Percentiles rank a stretch among this genome's conserved stretches.
These are phyloP conservation scores for Aechmea fasciata DNA, from an alignment of 176 grass and related monocot genomes.

Conservation along the genomic window DNA sequence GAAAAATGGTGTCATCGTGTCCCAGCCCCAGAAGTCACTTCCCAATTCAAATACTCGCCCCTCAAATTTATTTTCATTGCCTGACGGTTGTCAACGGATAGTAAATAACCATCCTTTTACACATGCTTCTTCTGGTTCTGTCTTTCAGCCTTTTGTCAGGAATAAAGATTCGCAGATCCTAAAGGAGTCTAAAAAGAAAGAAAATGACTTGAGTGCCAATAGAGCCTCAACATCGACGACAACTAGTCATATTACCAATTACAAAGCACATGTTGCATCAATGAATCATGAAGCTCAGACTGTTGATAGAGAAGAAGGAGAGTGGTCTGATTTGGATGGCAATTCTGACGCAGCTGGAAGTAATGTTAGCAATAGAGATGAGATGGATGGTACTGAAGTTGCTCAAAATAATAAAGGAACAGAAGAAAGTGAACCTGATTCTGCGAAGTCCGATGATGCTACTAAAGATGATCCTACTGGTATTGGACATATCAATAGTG, in stretches of 20 bases:
- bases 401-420: constrained; percentile 33
- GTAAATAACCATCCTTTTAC: constrained; percentile 85
- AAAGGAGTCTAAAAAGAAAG: constrained; percentile 12
- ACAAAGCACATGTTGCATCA: constrained; percentile 13
- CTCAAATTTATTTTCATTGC: constrained; percentile 42
- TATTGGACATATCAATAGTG: constrained; percentile 35
- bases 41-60: constrained; percentile 28
- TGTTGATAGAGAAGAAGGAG: constrained; percentile 95
- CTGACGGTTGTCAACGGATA: constrained; percentile 44
- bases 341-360: constrained; percentile 42
- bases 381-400: constrained; percentile 24
- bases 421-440: constrained; percentile 33
- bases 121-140: constrained; percentile 57
- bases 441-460: constrained; percentile 23
- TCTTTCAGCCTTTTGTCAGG: constrained; percentile 85
- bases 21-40: constrained; percentile 70
- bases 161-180: constrained; percentile 37
- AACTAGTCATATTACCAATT: constrained; percentile 15
- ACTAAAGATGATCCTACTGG: constrained; percentile 26
- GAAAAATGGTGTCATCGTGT: constrained; percentile 34
- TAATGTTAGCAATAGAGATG: constrained; percentile 47
- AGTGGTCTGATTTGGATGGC: constrained; percentile 90
- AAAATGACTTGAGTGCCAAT: constrained; percentile 28
- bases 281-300: constrained; percentile 29
- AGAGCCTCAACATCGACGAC: constrained; percentile 21